Evolutionary conservation across 305 asterid species (phyloP).

Genomic region (Solanum hybrid): DNA sequence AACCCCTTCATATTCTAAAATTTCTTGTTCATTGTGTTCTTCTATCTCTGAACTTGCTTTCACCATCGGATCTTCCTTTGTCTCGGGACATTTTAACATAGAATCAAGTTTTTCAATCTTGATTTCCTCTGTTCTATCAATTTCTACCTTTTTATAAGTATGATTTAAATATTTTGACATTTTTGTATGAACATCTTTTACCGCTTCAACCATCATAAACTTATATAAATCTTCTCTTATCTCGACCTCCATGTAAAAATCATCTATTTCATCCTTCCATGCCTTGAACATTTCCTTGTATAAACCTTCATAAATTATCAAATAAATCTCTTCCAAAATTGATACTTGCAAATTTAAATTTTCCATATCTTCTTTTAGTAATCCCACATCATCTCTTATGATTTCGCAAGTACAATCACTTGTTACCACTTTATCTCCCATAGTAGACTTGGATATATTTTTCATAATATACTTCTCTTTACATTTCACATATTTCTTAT

Average conservation of each 20-base stretch:
- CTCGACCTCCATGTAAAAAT: slow-evolving; percentile 16
- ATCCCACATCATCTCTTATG: slow-evolving; percentile 13
- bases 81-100: slow-evolving; percentile 20
- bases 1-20: slow-evolving; percentile 32
- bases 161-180: slow-evolving; percentile 12
- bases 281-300: slow-evolving; percentile 23
- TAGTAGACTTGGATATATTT: slow-evolving; percentile 1
- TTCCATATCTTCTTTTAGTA: slow-evolving; percentile 26
- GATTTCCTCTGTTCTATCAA: slow-evolving; percentile 20
- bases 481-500: slow-evolving; percentile 1
- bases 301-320: slow-evolving; percentile 24
- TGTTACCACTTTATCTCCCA: not conserved
- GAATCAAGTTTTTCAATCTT: slow-evolving; percentile 29
- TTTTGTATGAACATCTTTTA: slow-evolving; percentile 15
- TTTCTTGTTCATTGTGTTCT: slow-evolving; percentile 32
- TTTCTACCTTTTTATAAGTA: slow-evolving; percentile 10
- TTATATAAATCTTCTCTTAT: slow-evolving; percentile 30
- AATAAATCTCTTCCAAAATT: slow-evolving; percentile 35
- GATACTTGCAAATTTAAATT: slow-evolving; percentile 21
- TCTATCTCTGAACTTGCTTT: slow-evolving; percentile 31
- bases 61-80: slow-evolving; percentile 38
- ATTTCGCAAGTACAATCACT: not conserved
- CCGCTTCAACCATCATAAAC: slow-evolving; percentile 19
- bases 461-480: not conserved
- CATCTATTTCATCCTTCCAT: slow-evolving; percentile 25